Conservation (phyloP, 208 protist species). For the Trypanosoma vivax region DNA sequence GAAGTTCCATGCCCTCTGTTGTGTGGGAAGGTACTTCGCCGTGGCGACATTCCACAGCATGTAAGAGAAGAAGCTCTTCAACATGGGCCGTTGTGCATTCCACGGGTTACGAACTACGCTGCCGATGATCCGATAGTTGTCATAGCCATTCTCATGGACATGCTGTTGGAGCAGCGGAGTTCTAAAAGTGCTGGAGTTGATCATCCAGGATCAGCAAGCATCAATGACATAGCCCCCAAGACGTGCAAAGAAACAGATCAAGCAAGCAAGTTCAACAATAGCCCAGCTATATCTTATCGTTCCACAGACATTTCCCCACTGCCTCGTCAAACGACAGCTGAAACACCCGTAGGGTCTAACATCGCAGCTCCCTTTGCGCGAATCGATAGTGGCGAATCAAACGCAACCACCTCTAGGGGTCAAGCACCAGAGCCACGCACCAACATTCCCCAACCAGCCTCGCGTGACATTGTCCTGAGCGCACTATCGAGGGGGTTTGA, state of each 20-base stretch:
- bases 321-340: too few relatives aligned
- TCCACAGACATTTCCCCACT: not conserved
- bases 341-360: too few relatives aligned
- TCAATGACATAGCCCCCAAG: not conserved
- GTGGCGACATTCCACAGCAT: constrained; percentile 18
- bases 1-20: constrained; percentile 26
- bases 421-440: not conserved
- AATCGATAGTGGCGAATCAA: not conserved
- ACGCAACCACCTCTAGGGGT: not conserved
- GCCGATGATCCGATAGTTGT: constrained; percentile 27
- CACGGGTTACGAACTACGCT: constrained; percentile 13
- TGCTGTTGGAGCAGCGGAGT: constrained; percentile 13
- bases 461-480: too few relatives aligned
- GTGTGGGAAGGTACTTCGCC: constrained; percentile 24
- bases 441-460: not conserved
- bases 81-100: constrained; percentile 19
- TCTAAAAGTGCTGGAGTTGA: not conserved
- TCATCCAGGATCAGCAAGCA: not conserved
- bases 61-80: constrained; percentile 16
- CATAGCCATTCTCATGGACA: constrained; percentile 29
- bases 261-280: too few relatives aligned
- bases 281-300: too few relatives aligned
- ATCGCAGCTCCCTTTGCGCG: not conserved
- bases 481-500: too few relatives aligned
- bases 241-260: too few relatives aligned